phyloP scores from a whole-genome alignment of 2,329 filamentous ascomycete species.

The Neonectria faginata region DNA sequence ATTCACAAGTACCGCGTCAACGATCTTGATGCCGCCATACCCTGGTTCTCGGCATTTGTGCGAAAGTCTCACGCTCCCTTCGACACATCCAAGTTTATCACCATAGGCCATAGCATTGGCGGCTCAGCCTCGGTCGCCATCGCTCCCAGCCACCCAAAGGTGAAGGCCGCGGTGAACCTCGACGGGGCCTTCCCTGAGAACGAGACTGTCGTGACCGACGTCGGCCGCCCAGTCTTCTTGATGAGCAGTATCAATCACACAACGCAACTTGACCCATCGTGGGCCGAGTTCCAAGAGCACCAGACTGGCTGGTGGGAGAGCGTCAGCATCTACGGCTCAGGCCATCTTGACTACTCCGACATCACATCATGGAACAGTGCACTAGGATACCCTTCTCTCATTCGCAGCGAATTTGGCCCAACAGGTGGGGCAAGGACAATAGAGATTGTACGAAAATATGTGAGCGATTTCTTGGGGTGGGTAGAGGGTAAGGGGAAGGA shows the following conservation, averaged over 20 bases:
- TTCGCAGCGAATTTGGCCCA: neutral
- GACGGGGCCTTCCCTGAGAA: neutral
- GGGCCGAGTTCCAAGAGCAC: neutral
- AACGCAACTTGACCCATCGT: neutral
- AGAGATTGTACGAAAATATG: neutral
- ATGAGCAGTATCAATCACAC: conserved; percentile 3
- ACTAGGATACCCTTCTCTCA: neutral
- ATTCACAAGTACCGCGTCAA: neutral
- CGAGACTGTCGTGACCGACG: neutral
- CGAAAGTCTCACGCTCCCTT: neutral
- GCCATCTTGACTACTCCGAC: neutral
- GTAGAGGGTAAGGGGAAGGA: neutral
- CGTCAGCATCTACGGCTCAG: neutral
- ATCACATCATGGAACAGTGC: neutral
- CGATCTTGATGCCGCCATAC: neutral
- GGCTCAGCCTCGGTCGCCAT: neutral
- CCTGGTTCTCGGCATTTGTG: neutral
- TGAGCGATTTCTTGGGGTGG: neutral
- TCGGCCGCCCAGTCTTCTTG: neutral
- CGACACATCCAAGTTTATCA: neutral
- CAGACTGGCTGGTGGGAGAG: neutral
- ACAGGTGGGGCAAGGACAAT: neutral
- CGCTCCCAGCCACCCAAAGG: neutral
- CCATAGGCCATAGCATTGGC: neutral
- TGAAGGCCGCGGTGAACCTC: neutral